Conservation (phyloP, 2,329 filamentous ascomycete genomes). For the Aspergillus thermomutatus region DNA sequence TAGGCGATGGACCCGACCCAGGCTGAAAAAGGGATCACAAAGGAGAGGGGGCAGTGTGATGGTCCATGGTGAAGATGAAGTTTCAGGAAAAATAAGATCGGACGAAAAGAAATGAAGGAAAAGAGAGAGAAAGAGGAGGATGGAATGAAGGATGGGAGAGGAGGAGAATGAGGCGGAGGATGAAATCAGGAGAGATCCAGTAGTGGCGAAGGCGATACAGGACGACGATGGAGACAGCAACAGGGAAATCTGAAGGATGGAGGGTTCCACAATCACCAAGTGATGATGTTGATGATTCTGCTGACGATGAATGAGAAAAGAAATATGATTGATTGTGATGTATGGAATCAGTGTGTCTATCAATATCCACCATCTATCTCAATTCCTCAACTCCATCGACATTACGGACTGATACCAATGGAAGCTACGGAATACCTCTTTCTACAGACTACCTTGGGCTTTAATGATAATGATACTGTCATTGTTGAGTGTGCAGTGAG, state of each 20-base stretch:
- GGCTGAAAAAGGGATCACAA: slow-evolving; percentile 15
- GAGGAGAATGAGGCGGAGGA: slow-evolving; percentile 6
- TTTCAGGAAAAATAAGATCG: neutral
- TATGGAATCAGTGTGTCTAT: neutral
- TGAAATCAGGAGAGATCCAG: slow-evolving; percentile 1
- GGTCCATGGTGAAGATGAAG: slow-evolving; percentile 8
- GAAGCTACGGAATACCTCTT: neutral
- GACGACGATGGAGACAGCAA: slow-evolving; percentile 7
- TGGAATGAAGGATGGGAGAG: slow-evolving; percentile 9
- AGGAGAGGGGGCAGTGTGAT: slow-evolving; percentile 3
- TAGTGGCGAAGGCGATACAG: neutral
- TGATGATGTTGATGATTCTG: neutral
- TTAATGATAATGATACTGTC: neutral
- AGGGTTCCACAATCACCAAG: neutral
- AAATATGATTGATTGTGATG: neutral
- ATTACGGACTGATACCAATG: neutral
- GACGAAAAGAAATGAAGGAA: neutral
- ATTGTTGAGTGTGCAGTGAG: too few species aligned
- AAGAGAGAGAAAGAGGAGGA: slow-evolving; percentile 6
- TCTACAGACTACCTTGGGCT: neutral
- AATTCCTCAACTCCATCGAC: neutral
- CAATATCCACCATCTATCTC: too few species aligned
- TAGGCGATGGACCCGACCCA: slow-evolving; percentile 11
- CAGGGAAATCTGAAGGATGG: slow-evolving; percentile 3
- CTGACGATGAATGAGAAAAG: neutral